Base-by-base conservation (phyloP, 129 eudicot species). In the Sambucus nigra region DNA sequence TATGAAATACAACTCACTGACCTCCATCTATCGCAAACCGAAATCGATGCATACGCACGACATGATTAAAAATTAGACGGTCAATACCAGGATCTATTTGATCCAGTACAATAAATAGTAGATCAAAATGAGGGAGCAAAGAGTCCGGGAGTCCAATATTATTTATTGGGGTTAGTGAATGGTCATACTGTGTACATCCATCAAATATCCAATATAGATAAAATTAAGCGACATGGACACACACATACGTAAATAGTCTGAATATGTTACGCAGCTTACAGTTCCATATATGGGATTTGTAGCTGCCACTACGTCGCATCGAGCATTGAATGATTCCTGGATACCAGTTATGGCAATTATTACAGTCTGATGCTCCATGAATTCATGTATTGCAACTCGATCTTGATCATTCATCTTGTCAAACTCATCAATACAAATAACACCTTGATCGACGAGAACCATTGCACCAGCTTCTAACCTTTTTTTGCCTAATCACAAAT, bases 391-490 rank as follows among this genome's bases (percentile, higher is more conserved):
- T 46, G 99, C 96, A 65, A 92, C 99, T 72, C 99, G 99, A 73
- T 92, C 99, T 65, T 78, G 96, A 61, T 92, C 99, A 59, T 86
- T 92, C 99, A 92, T 92, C 67, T 92, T 92, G 76, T 92, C 99
- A 67, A 92, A 92, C 69, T 92, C 99, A 53, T 92, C 99, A 62
- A 92, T 92, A 61, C 99, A 92, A 45, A 92, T 87, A 68, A 92
- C 87, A 51, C 96, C 99, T 44, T 94, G 73, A 73, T 92, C 99
- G 69, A 96, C 99, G 70, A 92, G 99, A 72, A 86, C 99, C 99
- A 92, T 86, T n/a, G 99, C 99, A 64, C 96, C 99, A 40, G 99
- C 99, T 82, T 92, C 99, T 41, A 92, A 77, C 79, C 96, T 82
- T 80, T 85, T 76, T 74, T 92, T 96, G 45, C 99, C 99, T 92